Percentiles rank a stretch among this genome's conserved stretches.
These are phyloP conservation scores for Trichomonas vaginalis DNA, from an alignment of 208 protist genomes.

Conservation along the genomic window DNA sequence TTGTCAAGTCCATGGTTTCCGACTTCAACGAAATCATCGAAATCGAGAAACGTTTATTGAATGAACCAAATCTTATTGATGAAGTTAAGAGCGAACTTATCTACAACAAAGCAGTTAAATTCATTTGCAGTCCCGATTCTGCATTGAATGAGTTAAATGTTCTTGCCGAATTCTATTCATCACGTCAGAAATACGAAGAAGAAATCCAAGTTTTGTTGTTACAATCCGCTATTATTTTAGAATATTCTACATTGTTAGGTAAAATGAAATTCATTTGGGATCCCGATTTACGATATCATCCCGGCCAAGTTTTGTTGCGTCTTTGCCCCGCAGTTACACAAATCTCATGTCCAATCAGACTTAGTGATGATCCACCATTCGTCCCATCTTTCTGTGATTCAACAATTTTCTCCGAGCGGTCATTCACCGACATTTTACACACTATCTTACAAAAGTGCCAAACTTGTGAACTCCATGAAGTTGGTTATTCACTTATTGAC, in stretches of 20 bases:
- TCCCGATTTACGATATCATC: background rate
- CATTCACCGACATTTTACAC: background rate
- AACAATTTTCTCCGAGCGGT: background rate
- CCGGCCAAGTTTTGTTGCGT: background rate
- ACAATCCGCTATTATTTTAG: background rate
- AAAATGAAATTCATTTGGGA: background rate
- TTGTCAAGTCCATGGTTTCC: background rate
- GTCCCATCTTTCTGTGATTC: background rate
- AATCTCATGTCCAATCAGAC: background rate
- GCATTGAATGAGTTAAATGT: background rate
- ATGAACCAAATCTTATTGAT: background rate
- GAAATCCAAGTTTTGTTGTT: background rate
- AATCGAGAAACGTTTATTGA: background rate
- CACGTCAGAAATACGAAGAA: background rate
- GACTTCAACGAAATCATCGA: background rate
- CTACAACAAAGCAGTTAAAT: background rate
- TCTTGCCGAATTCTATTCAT: background rate
- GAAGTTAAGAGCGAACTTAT: background rate
- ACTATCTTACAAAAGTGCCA: background rate
- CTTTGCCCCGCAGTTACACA: background rate
- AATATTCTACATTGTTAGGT: background rate
- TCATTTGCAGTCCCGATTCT: background rate
- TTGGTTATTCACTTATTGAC: background rate
- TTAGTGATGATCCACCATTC: background rate
- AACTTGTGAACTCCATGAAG: background rate